Base-by-base conservation (phyloP, 192 early-diverging fungal species). In the Blastocladiella britannica region DNA sequence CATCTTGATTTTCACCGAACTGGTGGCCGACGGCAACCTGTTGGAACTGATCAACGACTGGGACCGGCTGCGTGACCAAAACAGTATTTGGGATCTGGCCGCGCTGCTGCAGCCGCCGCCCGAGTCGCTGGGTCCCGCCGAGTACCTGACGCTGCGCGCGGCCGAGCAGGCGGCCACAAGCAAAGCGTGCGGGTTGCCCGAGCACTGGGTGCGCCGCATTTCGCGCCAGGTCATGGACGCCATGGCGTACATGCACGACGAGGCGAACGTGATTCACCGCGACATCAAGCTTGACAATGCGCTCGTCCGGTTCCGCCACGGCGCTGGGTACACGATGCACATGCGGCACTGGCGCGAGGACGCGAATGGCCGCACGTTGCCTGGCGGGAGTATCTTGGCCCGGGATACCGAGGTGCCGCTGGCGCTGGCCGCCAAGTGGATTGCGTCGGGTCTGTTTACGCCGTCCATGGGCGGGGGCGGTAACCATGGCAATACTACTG, bases 201-300 rank as follows among this genome's bases (percentile, higher is more conserved):
- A 27, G 5, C 22, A 51, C 22, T 20, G 24, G 22, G 57, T 51
- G 26, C 47, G 31, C 22, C 28, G 31, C 2, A 58, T 58, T 37
- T 22, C 57, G 30, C 30, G 30, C 0, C 57, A 58, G 47, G n/a
- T 58, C 22, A 27, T 58, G 22, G 24, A 29, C 18, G 57, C 57
- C 8, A 4, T 58, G n/a, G 15, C 7, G 18, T 58, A 43, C 57
- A 58, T 58, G 57, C 57, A 58, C 57, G 47, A 26, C 4, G 20
- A 52, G 26, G 25, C 22, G 52, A 12, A 31, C 26, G 31, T 58
- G n/a, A 22, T 58, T 18, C 57, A 58, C 57, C 57, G 57, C 20
- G 57, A 58, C 57, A 51, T 58, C 6, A 58, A 58, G 31, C 29
- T 58, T 8, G 57, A 47, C 18, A 58, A 31, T 37, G 24, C 24